Conservation (phyloP, 139 green algal species). For the Eudorina sp. region DNA sequence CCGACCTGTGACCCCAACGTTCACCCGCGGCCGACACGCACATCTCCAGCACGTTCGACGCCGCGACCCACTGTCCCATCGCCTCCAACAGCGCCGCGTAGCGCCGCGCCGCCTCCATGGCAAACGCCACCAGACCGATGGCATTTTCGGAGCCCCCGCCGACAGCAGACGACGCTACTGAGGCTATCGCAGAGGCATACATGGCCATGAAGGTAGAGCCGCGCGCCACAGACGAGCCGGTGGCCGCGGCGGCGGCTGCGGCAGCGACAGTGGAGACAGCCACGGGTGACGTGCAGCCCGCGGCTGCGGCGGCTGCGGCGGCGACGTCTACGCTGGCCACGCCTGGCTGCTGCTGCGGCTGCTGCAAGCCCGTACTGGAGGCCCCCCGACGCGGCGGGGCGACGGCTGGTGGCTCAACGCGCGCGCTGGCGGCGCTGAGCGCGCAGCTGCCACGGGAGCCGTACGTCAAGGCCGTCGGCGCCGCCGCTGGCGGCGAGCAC, state of each 20-base stretch:
- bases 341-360: no score
- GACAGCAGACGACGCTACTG: background rate
- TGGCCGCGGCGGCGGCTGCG: background rate
- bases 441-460: background rate
- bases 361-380: no score
- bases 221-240: no score
- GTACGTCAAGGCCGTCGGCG: background rate
- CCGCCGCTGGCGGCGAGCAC: background rate
- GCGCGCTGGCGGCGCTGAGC: background rate
- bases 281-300: no score
- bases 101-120: conserved; percentile 24
- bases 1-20: background rate
- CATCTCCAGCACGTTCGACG: background rate
- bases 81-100: conserved; percentile 33
- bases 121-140: background rate
- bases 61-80: background rate
- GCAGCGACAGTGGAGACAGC: background rate
- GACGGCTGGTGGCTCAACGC: no score
- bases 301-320: no score
- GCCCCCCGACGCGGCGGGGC: no score
- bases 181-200: background rate
- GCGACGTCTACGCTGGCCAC: no score
- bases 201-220: no score
- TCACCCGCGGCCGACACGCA: background rate
- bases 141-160: background rate